These are phyloP conservation scores for Platismatia glauca DNA, from an alignment of 495 filamentous ascomycete genomes.

Conservation along the genomic window DNA sequence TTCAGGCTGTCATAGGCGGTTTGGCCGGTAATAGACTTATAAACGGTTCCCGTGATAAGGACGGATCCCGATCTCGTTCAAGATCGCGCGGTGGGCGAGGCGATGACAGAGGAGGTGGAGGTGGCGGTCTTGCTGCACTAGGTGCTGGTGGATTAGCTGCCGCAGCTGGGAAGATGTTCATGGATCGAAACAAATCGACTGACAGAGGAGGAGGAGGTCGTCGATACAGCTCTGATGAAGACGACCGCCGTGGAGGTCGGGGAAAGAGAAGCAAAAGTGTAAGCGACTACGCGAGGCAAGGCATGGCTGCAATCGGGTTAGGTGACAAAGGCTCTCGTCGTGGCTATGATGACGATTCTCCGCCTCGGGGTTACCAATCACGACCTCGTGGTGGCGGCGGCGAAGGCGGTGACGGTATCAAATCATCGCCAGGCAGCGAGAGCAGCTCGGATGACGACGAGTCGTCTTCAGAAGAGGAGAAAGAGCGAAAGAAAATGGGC, in stretches of 20 bases:
- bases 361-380: conserved; percentile 30
- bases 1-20: conserved; percentile 77
- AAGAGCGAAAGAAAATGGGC: conserved; percentile 65
- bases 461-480: conserved; percentile 57
- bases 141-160: conserved; percentile 69
- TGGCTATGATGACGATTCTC: conserved; percentile 35
- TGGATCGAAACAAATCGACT: conserved; percentile 59
- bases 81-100: conserved; percentile 35
- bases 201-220: conserved; percentile 37
- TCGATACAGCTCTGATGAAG: conserved; percentile 39
- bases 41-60: conserved; percentile 63
- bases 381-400: conserved; percentile 28
- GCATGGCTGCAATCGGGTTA: conserved; percentile 45
- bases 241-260: conserved; percentile 35
- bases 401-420: conserved; percentile 38
- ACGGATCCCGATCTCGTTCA: conserved; percentile 44
- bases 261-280: conserved; percentile 49
- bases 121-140: conserved; percentile 50
- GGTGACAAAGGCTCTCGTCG: conserved; percentile 34
- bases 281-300: conserved; percentile 43
- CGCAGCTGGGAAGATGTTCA: conserved; percentile 70
- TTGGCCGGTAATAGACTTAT: conserved; percentile 72
- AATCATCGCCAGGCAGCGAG: conserved; percentile 24
- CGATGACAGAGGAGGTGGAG: conserved; percentile 31
- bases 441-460: conserved; percentile 33